Conservation (phyloP, 352 stramenopile genomes). For the Phytophthora crassamura region DNA sequence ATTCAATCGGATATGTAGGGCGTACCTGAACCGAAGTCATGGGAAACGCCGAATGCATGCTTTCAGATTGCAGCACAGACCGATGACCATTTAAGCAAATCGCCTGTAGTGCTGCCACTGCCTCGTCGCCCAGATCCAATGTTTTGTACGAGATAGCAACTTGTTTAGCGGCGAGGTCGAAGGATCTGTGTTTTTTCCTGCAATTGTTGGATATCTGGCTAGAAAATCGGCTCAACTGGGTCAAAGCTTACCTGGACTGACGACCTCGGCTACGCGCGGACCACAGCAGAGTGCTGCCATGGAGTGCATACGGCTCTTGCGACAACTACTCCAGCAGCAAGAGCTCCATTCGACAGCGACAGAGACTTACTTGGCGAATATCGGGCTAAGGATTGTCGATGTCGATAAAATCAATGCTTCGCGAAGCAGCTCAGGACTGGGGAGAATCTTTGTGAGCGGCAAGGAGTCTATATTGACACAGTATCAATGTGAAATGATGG, state of each 20-base stretch:
- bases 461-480: constrained; percentile 20
- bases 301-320: constrained; percentile 12
- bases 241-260: constrained; percentile 17
- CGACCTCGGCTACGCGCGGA: neutral
- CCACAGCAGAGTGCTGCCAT: constrained; percentile 1
- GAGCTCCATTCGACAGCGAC: constrained; percentile 3
- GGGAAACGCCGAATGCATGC: neutral
- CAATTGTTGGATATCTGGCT: constrained; percentile 19
- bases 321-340: constrained; percentile 9
- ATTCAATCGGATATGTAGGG: neutral
- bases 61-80: neutral
- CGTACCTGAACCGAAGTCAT: constrained; percentile 33
- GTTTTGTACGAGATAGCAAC: constrained; percentile 15
- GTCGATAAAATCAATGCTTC: constrained; percentile 33
- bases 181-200: constrained; percentile 23
- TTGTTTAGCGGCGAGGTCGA: constrained; percentile 11
- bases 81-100: constrained; percentile 16
- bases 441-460: constrained; percentile 25
- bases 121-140: constrained; percentile 16
- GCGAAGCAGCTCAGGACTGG: constrained; percentile 16
- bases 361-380: constrained; percentile 10
- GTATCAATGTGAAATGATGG: constrained; percentile 25
- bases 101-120: neutral
- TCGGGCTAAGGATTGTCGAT: constrained; percentile 27
- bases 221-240: constrained; percentile 18